Percentiles rank a stretch among this genome's conserved stretches.
These are phyloP conservation scores for Rhodamnia argentea DNA, from an alignment of 345 rosid genomes.

Conservation along the genomic window DNA sequence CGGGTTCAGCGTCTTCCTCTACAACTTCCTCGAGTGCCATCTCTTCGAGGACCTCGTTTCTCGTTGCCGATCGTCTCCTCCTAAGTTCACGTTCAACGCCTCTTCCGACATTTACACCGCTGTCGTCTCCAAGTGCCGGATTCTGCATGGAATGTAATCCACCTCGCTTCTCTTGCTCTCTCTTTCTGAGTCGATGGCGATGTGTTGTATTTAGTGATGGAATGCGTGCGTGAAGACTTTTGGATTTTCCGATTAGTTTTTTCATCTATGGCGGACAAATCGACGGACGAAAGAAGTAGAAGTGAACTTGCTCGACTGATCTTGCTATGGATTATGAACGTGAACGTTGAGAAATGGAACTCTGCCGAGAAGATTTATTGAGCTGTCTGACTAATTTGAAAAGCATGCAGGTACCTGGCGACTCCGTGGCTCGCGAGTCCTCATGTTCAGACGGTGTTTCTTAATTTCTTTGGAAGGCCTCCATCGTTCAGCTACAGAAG, in stretches of 20 bases:
- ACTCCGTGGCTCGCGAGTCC: constrained; percentile 90
- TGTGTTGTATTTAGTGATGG: neutral
- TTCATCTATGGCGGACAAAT: neutral
- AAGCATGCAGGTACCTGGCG: constrained; percentile 40
- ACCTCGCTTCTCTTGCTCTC: neutral
- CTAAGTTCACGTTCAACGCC: constrained; percentile 30
- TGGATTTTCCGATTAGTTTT: neutral
- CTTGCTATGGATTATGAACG: neutral
- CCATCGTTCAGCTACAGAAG: constrained; percentile 65
- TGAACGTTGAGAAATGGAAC: neutral
- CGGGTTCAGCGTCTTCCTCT: constrained; percentile 24
- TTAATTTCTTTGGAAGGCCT: constrained; percentile 66
- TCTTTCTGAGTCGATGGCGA: neutral
- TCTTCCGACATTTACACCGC: constrained; percentile 39
- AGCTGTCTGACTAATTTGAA: neutral
- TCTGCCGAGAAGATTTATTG: neutral
- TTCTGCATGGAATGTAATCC: constrained; percentile 60
- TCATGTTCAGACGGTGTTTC: constrained; percentile 63
- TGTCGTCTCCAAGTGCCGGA: constrained; percentile 55
- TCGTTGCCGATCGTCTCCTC: constrained; percentile 29
- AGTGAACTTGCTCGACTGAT: neutral
- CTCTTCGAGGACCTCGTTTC: constrained; percentile 44
- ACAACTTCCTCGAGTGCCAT: constrained; percentile 63
- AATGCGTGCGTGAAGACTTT: neutral
- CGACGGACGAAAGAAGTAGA: neutral